These are phyloP conservation scores for Aspergillus panamensis DNA, from an alignment of 495 filamentous ascomycete species.

Conservation along the genomic window DNA sequence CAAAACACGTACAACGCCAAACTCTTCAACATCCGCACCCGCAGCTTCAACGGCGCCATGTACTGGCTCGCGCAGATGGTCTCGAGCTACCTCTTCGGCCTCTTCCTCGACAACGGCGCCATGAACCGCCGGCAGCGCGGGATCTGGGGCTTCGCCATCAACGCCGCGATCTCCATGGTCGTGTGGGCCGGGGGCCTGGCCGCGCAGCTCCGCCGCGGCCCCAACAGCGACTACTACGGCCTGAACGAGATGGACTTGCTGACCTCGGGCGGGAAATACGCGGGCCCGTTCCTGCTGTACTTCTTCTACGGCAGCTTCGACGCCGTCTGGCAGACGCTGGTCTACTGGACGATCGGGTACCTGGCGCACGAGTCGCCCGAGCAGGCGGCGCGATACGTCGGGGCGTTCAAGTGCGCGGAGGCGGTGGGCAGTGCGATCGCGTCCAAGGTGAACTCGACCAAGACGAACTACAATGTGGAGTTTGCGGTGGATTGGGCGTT, in stretches of 20 bases:
- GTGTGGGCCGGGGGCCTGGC: constrained; percentile 53
- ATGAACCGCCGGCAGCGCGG: constrained; percentile 43
- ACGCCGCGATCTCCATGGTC: constrained; percentile 40
- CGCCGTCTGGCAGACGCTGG: constrained; percentile 60
- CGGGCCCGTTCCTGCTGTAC: constrained; percentile 43
- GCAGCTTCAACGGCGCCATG: constrained; percentile 45
- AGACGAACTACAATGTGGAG: background rate
- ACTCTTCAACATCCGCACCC: constrained; percentile 46
- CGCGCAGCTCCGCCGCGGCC: constrained; percentile 46
- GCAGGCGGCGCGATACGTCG: background rate
- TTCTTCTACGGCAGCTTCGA: constrained; percentile 55
- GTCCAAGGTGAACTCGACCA: background rate
- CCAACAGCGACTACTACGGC: constrained; percentile 16
- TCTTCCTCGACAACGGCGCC: constrained; percentile 38
- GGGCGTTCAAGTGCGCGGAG: background rate
- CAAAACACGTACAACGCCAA: constrained; percentile 52
- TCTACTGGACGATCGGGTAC: constrained; percentile 61
- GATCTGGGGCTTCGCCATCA: constrained; percentile 33
- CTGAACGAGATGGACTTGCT: constrained; percentile 20
- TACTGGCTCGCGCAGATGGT: constrained; percentile 55
- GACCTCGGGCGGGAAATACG: background rate
- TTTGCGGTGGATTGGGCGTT: constrained; percentile 9
- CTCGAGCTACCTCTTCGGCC: constrained; percentile 44
- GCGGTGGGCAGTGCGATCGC: background rate
- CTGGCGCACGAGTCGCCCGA: background rate